Evolutionary conservation across 2,329 filamentous ascomycete genomes (phyloP), one percentile per base, ranked within the genome.

Genomic region (Fonsecaea monophora): DNA sequence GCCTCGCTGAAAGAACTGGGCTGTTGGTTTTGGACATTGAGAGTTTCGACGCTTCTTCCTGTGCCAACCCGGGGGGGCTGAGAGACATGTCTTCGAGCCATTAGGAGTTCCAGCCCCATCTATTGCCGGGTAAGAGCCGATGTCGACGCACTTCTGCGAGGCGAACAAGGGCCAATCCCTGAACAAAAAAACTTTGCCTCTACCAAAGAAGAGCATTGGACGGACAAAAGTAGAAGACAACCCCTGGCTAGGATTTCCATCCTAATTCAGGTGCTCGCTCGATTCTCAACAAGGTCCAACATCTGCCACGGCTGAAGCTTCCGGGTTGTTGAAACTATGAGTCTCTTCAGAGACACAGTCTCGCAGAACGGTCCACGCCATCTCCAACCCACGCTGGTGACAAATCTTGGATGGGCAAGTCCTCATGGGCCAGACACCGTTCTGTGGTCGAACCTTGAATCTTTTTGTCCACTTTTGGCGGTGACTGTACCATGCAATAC

Each of bases 131-230:
- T 48, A 21, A 25, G 45, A 25, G 45, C 18, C n/a, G 18, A 3
- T 25, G 18, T 50, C 45, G 21, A 50, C 18, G 9, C 45, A 25
- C n/a, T 25, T 25, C 18, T 50, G 45, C 45, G 21, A 21, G 18
- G 45, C 40, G 45, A 12, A 34, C 53, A 34, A 55, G 25, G 53
- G 53, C 34, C 30, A 34, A 55, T 55, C 53, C 53, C 25, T 55
- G 53, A 34, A n/a, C 30, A 25, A 25, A 25, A 35, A 34, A 37
- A 35, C 18, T 55, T 34, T 55, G 15, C 53, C n/a, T 18, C 18
- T 35, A 3, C 34, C 13, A 34, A 34, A 55, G 32, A 9, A 53
- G 32, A 12, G n/a, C 50, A 13, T 8, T 37, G 30, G 13, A 37
- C 53, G n/a, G 34, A 37, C 25, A 35, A 13, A 37, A n/a, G 53